These are phyloP conservation scores for Tricharina praecox DNA, from an alignment of 495 filamentous ascomycete species.

Conservation along the genomic window DNA sequence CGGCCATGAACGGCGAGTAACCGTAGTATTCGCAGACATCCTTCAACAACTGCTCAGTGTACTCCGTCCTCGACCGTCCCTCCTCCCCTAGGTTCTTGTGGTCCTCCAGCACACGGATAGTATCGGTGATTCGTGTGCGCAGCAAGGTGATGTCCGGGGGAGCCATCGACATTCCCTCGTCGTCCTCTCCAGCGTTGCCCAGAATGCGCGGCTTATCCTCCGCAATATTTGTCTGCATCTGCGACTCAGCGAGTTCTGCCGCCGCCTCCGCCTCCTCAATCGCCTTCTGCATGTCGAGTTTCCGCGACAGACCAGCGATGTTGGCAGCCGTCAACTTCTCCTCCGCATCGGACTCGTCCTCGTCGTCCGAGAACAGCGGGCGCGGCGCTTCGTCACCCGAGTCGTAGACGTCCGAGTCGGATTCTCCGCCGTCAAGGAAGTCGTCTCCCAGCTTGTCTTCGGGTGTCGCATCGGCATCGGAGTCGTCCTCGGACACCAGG, in stretches of 20 bases:
- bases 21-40: conserved; percentile 65
- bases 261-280: conserved; percentile 60
- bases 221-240: conserved; percentile 86
- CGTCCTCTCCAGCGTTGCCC: conserved; percentile 36
- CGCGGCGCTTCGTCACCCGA: conserved; percentile 28
- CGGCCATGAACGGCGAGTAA: conserved; percentile 66
- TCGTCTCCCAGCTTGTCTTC: conserved; percentile 36
- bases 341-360: conserved; percentile 74
- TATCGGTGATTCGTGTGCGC: conserved; percentile 80
- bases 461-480: conserved; percentile 23
- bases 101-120: conserved; percentile 76
- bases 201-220: conserved; percentile 62
- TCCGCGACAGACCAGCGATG: conserved; percentile 74
- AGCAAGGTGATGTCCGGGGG: conserved; percentile 83
- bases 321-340: conserved; percentile 90
- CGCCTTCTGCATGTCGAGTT: conserved; percentile 53
- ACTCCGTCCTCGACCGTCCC: conserved; percentile 67
- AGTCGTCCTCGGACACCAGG: conserved; percentile 29
- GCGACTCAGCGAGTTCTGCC: conserved; percentile 67
- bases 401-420: conserved; percentile 44
- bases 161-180: conserved; percentile 34
- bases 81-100: conserved; percentile 62
- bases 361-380: conserved; percentile 86
- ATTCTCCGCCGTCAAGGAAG: conserved; percentile 43
- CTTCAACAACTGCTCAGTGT: conserved; percentile 67